A percentile compares a stretch with the other conserved stretches of the same genome.
phyloP scores from a whole-genome alignment of 441 rosid species.

The Adansonia madagascariensis region DNA sequence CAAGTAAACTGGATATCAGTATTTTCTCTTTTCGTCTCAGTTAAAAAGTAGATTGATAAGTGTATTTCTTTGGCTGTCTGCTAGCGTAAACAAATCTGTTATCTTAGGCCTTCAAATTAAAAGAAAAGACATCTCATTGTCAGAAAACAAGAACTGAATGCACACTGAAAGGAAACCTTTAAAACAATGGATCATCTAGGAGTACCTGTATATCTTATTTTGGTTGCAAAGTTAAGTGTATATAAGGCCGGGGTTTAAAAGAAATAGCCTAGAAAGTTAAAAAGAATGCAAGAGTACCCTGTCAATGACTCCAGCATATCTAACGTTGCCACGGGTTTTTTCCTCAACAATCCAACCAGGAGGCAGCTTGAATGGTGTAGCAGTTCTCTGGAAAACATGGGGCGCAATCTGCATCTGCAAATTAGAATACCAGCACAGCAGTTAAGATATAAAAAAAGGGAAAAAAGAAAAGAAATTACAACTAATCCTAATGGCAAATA shows the following conservation, averaged over 20 bases:
- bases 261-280: not conserved
- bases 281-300: conserved; percentile 40
- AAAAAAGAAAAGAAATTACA: too few species aligned
- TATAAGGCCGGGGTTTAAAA: not conserved
- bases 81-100: not conserved
- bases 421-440: not conserved
- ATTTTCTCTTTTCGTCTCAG: not conserved
- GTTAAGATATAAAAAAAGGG: too few species aligned
- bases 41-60: not conserved
- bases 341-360: conserved; percentile 53
- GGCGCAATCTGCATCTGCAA: conserved; percentile 42
- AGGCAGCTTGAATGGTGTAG: conserved; percentile 40
- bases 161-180: not conserved
- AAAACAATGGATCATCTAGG: too few species aligned
- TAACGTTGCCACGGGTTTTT: conserved; percentile 37
- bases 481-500: not conserved
- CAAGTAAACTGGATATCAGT: not conserved
- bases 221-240: not conserved
- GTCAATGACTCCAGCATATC: conserved; percentile 41
- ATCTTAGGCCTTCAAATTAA: not conserved
- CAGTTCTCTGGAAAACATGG: not conserved
- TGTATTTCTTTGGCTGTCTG: not conserved
- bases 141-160: not conserved
- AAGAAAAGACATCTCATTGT: not conserved
- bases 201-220: not conserved